These are phyloP conservation scores for Coleophoma crateriformis DNA, from an alignment of 2,329 filamentous ascomycete species.

Conservation along the genomic window DNA sequence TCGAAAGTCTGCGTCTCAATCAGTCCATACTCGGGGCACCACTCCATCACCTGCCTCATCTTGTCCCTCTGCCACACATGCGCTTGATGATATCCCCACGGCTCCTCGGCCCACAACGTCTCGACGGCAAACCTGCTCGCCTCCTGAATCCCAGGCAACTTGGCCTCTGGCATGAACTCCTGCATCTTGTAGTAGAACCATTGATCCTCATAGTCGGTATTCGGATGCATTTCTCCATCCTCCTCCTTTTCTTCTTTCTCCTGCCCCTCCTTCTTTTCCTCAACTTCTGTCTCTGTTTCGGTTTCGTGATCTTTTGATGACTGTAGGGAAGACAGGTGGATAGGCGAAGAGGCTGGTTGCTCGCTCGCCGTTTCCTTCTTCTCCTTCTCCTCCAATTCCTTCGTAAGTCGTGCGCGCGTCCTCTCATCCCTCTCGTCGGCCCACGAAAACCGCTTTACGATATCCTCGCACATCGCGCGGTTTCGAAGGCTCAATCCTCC, in stretches of 20 bases:
- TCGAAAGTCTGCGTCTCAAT: not conserved
- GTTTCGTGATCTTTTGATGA: not conserved
- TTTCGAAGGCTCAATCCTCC: not conserved
- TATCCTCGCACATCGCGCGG: not conserved
- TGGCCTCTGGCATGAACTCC: not conserved
- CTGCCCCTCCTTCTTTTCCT: not conserved
- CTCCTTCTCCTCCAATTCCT: not conserved
- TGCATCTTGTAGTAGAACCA: constrained; percentile 1
- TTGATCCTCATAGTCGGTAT: constrained; percentile 1
- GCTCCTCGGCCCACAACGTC: constrained; percentile 2
- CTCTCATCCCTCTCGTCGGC: not conserved
- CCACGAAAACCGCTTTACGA: not conserved
- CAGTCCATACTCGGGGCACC: not conserved
- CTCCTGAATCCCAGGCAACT: constrained; percentile 3
- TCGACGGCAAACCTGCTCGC: constrained; percentile 5
- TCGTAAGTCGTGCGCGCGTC: not conserved
- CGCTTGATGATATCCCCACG: constrained; percentile 5
- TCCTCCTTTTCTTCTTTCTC: not conserved
- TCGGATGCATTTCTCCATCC: not conserved
- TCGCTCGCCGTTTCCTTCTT: not conserved
- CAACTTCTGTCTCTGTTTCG: not conserved
- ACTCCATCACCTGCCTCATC: not conserved
- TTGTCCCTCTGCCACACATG: constrained; percentile 2
- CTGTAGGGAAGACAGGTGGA: too few species aligned
- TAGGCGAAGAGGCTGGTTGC: too few species aligned